Conservation (phyloP, 352 stramenopile genomes). For the Pythium phragmiticola region DNA sequence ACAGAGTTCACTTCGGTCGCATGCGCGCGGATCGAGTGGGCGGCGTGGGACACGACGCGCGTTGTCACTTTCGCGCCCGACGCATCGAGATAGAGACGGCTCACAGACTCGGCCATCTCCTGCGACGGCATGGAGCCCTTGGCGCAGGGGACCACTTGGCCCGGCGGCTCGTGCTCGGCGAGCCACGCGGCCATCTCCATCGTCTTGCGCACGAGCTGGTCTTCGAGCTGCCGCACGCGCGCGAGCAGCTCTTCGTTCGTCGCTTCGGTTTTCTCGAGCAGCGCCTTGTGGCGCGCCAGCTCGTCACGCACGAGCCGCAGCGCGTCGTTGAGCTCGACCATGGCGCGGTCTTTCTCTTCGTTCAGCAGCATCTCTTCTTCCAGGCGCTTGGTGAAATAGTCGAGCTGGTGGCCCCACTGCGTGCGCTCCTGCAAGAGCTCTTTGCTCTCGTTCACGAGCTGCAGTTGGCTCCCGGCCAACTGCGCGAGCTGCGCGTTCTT, state of each 20-base stretch:
- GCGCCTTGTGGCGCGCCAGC: slow-evolving; percentile 45
- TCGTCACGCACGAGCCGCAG: slow-evolving; percentile 53
- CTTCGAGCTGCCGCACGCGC: slow-evolving; percentile 48
- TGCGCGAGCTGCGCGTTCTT: slow-evolving; percentile 59
- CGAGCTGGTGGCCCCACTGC: slow-evolving; percentile 54
- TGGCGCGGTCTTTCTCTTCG: slow-evolving; percentile 64
- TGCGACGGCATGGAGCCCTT: slow-evolving; percentile 34
- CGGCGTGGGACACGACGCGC: slow-evolving; percentile 38
- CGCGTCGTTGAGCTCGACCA: slow-evolving; percentile 61
- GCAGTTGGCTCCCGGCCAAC: slow-evolving; percentile 57
- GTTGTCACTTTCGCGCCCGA: slow-evolving; percentile 12
- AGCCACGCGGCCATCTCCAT: slow-evolving; percentile 65
- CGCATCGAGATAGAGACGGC: slow-evolving; percentile 37
- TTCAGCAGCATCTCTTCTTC: slow-evolving; percentile 63
- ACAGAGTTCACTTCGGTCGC: slow-evolving; percentile 85
- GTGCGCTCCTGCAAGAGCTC: slow-evolving; percentile 62
- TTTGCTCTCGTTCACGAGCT: slow-evolving; percentile 74
- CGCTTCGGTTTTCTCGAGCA: slow-evolving; percentile 56
- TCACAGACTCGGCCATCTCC: slow-evolving; percentile 48
- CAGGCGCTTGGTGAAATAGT: slow-evolving; percentile 53
- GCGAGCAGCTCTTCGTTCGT: slow-evolving; percentile 37
- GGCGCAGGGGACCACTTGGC: slow-evolving; percentile 1
- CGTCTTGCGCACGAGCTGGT: slow-evolving; percentile 56
- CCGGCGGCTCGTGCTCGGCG: slow-evolving; percentile 35
- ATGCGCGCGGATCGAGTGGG: slow-evolving; percentile 68